phyloP scores from a whole-genome alignment of 176 grass and related monocot species.

The Ensete ventricosum region DNA sequence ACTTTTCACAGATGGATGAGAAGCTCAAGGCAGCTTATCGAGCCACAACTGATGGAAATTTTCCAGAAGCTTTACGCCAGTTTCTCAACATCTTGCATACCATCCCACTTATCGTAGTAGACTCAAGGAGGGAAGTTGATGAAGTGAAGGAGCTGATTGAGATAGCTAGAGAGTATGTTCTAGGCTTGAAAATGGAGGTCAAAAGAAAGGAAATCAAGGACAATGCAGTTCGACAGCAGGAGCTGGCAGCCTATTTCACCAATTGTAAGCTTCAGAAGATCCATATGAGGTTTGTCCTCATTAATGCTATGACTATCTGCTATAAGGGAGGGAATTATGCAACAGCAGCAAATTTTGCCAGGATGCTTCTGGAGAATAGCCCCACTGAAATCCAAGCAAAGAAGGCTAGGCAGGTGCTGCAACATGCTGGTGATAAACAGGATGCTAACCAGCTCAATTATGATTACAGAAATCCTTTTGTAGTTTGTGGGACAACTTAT shows the following conservation, averaged over 20 bases:
- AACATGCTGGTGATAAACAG: slow-evolving; percentile 42
- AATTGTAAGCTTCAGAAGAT: slow-evolving; percentile 86
- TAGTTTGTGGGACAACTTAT: slow-evolving; percentile 72
- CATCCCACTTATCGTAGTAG: slow-evolving; percentile 77
- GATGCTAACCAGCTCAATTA: slow-evolving; percentile 62
- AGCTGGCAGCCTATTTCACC: slow-evolving; percentile 78
- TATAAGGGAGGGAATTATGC: slow-evolving; percentile 59
- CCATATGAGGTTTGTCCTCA: slow-evolving; percentile 61
- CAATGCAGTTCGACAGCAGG: slow-evolving; percentile 41
- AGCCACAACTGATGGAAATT: slow-evolving; percentile 73
- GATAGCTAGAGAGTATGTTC: slow-evolving; percentile 82
- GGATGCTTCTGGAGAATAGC: slow-evolving; percentile 79
- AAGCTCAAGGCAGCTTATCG: slow-evolving; percentile 82
- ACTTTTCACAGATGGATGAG: slow-evolving; percentile 85
- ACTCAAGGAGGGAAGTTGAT: slow-evolving; percentile 87
- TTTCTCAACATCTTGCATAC: slow-evolving; percentile 81
- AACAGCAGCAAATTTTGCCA: slow-evolving; percentile 67
- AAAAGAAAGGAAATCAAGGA: slow-evolving; percentile 76
- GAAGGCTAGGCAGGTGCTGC: slow-evolving; percentile 73
- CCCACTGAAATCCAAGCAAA: slow-evolving; percentile 60
- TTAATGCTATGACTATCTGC: slow-evolving; percentile 67
- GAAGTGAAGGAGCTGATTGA: slow-evolving; percentile 93
- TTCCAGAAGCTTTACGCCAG: slow-evolving; percentile 72
- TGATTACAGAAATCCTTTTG: slow-evolving; percentile 91
- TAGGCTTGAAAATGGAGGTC: slow-evolving; percentile 83